Percentiles rank a stretch among this genome's conserved stretches.
These are phyloP conservation scores for Fusarium sp. DNA, from an alignment of 2,329 filamentous ascomycete species.

Conservation along the genomic window DNA sequence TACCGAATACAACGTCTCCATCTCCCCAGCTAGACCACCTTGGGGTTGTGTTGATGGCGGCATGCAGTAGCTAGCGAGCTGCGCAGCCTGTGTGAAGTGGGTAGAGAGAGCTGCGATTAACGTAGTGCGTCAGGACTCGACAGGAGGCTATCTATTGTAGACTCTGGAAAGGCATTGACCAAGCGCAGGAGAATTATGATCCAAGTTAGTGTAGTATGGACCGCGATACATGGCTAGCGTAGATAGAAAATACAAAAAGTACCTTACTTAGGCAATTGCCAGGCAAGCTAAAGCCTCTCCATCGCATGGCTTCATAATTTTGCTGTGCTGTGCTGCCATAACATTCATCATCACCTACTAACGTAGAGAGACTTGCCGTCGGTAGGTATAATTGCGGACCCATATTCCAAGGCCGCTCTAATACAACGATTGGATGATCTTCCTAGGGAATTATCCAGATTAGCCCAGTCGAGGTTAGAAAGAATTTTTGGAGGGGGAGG, in stretches of 20 bases:
- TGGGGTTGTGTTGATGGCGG: conserved; percentile 28
- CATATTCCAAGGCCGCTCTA: neutral
- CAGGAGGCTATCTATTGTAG: conserved; percentile 9
- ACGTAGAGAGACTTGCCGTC: conserved; percentile 11
- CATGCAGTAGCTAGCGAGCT: conserved; percentile 30
- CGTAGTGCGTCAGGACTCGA: conserved; percentile 18
- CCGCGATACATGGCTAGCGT: conserved; percentile 29
- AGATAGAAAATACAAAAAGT: conserved; percentile 6
- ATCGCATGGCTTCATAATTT: conserved; percentile 20
- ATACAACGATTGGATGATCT: conserved; percentile 2
- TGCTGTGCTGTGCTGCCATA: conserved; percentile 4
- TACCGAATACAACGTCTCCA: conserved; percentile 21
- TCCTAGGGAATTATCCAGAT: conserved; percentile 14
- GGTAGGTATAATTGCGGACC: conserved; percentile 10
- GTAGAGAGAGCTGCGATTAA: neutral
- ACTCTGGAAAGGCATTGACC: conserved; percentile 12
- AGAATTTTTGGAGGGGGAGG: conserved; percentile 3
- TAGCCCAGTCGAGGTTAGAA: conserved; percentile 12
- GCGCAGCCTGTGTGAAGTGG: neutral
- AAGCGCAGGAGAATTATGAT: conserved; percentile 22
- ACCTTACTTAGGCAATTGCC: neutral
- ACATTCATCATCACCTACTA: neutral
- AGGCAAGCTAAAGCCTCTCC: neutral
- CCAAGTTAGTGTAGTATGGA: conserved; percentile 35
- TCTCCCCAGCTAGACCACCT: conserved; percentile 8